Evolutionary conservation across 2,329 filamentous ascomycete genomes (phyloP), one percentile per base, ranked within the genome.

Genomic region (Neoscytalidium dimidiatum): DNA sequence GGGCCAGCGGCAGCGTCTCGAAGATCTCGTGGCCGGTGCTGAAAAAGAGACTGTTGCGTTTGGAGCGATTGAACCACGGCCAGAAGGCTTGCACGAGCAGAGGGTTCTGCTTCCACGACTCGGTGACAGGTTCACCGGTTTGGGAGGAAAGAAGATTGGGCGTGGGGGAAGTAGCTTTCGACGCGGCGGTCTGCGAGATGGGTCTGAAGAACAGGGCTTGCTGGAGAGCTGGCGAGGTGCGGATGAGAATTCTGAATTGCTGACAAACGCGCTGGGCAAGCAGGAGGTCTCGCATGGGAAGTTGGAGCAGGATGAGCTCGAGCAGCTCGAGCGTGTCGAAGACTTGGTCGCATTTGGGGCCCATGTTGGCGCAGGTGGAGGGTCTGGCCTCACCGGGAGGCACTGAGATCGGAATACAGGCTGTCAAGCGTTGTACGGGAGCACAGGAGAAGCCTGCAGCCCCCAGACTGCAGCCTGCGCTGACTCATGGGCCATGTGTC

Each of bases 291-390:
- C 31, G 41, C 21, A 49, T 35, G 9, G 62, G 62, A n/a, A 64
- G 51, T 9, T 57, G 29, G 3, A 56, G 41, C 5, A 64, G 51
- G 7, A 57, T 46, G 17, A 46, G 49, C 51, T 64, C 62, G 2
- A 64, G 62, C 23, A 64, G 38, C 21, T 64, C 62, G 14, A 31
- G 31, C 3, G 51, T 64, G 19, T 21, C 7, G 23, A 63, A 33
- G 11, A 53, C 60, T 19, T 63, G 46, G n/a, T 53, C 53, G 17
- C 38, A 26, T 11, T 28, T 26, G 9, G 52, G 4, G 19, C 19
- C 21, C 44, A 48, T 38, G 19, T 9, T 56, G 29, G 31, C 19
- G 48, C 17, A n/a, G n/a, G n/a, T n/a, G n/a, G n/a, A n/a, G n/a
- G n/a, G n/a, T n/a, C n/a, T n/a, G n/a, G n/a, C n/a, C n/a, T n/a